Base-by-base conservation (phyloP, 1,284 basidiomycete species). In the Hortiboletus rubellus region DNA sequence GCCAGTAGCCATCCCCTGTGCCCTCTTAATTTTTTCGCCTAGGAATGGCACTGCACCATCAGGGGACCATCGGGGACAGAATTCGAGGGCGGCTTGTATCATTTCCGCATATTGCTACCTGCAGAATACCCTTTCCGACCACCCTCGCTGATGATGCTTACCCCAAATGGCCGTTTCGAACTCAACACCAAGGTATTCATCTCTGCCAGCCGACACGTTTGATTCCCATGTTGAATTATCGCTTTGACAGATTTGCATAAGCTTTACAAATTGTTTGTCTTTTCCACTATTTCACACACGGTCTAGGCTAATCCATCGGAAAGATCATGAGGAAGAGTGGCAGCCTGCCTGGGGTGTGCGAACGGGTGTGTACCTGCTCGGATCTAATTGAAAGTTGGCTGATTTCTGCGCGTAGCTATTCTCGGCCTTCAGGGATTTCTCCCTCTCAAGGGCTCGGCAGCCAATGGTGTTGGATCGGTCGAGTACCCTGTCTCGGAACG, bases 41-140 rank as follows among this genome's bases (percentile, higher is more conserved):
- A 92, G 89, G 94, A 97, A 79, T 99, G 96, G 96, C 96, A 98
- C 71, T 98, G 95, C 67, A 98, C 96, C 8, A 80, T 98, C 50
- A 86, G 94, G 60, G 96, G 96, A 2, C 87, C 96, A 3, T 67
- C 82, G 18, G 92, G 86, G 6, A 94, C 91, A 31, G 94, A 96
- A 68, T 98, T 92, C 63, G 92, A 96, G 68, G 92, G 92, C 55
- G 92, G 93, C 60, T 72, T 91, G 51, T 98, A 98, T 75, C 95
- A 98, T 75, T 89, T 96, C 67, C 86, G 95, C 53, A 93, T 98
- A 68, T 73, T 94, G 22, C 78, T 98, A 8, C 96, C 96, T 4
- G 85, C 94, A 48, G 92, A 94, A 76, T 98, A 97, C 69, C 96
- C 96, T 34, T 96, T 98, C 76, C 85, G 92, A 58, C 94, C 96